These are phyloP conservation scores for Colletotrichum cuscutae DNA, from an alignment of 2,329 filamentous ascomycete genomes.

Conservation along the genomic window DNA sequence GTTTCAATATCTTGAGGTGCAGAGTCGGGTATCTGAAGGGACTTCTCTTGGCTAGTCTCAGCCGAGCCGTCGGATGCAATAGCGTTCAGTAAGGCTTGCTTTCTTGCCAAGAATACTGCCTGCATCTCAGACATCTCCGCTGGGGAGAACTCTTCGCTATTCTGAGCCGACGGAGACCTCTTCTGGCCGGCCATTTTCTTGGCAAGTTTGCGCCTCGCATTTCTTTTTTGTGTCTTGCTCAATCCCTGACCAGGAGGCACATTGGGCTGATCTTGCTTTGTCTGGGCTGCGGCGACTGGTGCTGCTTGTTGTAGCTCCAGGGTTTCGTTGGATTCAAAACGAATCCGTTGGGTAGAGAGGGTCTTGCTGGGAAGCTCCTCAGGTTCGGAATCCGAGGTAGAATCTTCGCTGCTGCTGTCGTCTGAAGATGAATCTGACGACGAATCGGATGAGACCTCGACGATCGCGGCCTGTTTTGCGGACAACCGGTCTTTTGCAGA, in stretches of 20 bases:
- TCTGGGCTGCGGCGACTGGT: slow-evolving; percentile 9
- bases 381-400: slow-evolving; percentile 43
- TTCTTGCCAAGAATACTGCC: slow-evolving; percentile 49
- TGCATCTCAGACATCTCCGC: slow-evolving; percentile 22
- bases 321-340: background rate
- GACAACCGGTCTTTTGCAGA: background rate
- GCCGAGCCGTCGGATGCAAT: slow-evolving; percentile 34
- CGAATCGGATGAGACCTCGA: slow-evolving; percentile 19
- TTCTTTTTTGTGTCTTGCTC: slow-evolving; percentile 60
- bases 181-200: slow-evolving; percentile 39
- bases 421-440: slow-evolving; percentile 10
- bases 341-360: slow-evolving; percentile 13
- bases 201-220: slow-evolving; percentile 57
- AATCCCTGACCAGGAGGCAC: slow-evolving; percentile 50
- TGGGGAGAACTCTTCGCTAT: background rate
- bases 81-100: slow-evolving; percentile 50
- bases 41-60: background rate
- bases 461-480: background rate
- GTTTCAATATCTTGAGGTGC: slow-evolving; percentile 1
- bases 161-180: background rate
- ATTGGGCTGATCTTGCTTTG: slow-evolving; percentile 20
- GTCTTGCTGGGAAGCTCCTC: slow-evolving; percentile 50
- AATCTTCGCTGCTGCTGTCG: slow-evolving; percentile 35
- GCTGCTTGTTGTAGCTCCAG: slow-evolving; percentile 16
- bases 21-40: background rate